Evolutionary conservation across 225 moss, liverwort and hornwort species (phyloP), one percentile per base, ranked within the genome.

Genomic region (Sphagnum tenellum): DNA sequence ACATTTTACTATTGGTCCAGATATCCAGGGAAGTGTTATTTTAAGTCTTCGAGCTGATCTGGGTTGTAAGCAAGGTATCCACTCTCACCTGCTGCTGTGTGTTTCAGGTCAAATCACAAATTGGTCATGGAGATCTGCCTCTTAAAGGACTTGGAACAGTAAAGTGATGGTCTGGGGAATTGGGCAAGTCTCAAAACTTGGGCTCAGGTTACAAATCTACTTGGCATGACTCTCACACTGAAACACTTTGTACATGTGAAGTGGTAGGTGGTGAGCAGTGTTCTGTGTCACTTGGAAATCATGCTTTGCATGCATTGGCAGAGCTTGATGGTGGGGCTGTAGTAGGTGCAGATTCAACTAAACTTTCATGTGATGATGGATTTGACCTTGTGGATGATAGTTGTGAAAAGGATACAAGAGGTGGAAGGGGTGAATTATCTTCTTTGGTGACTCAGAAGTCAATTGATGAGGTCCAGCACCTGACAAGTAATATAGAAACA

Each of bases 191-290:
- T 49, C 71, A 80, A 49, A 69, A 76, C 29, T 83, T 69, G 71
- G 83, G 83, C 60, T 68, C 81, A 47, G 83, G 83, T 10, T 83
- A 87, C 56, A 75, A 74, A 53, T 73, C 71, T 44, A 72, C 76
- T 49, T 87, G 87, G 87, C 87, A 87, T 77, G 87, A 87, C 61
- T 60, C 56, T 50, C 54, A 62, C n/a, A 83, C 83, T 29, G 80
- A 77, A 44, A 83, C 87, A 12, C 72, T 78, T 56, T 87, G 76
- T 59, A 74, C 76, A 12, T 83, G 87, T 74, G 87, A 87, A 81
- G 70, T 87, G n/a, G 64, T 73, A 59, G 74, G 78, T 62, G 68
- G 60, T 48, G 78, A 76, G 50, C 45, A 67, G 8, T 66, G 67
- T 87, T 87, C 67, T 80, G 78, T 51, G 76, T 87, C 12, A 81